A percentile compares a stretch with the other conserved stretches of the same genome.
Conservation (phyloP, 2,329 filamentous ascomycete species). For the Penicillium sp. region DNA sequence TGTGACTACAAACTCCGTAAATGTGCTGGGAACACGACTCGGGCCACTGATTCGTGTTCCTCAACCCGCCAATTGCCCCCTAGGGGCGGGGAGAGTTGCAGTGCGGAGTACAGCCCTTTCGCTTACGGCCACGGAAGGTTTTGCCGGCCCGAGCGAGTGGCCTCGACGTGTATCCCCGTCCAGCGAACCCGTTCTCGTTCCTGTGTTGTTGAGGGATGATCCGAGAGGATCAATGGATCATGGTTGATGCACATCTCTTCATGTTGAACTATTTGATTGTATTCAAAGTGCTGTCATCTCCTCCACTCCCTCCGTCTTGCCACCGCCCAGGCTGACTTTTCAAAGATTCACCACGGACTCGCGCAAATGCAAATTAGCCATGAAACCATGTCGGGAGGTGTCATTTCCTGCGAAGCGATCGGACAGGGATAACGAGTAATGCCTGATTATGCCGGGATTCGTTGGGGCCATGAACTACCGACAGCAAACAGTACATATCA, state of each 20-base stretch:
- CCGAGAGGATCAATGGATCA: not conserved
- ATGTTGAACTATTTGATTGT: not conserved
- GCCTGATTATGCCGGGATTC: not conserved
- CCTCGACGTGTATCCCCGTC: not conserved
- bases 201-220: no score
- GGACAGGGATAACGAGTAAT: not conserved
- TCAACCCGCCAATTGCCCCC: not conserved
- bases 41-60: not conserved
- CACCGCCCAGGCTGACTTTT: not conserved
- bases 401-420: not conserved
- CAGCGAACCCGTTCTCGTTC: no score
- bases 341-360: not conserved
- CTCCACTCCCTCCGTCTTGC: not conserved
- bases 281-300: no score
- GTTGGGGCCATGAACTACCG: not conserved
- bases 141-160: conserved; percentile 1
- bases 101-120: conserved; percentile 4
- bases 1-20: not conserved
- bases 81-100: not conserved
- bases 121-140: conserved; percentile 2
- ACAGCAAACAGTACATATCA: not conserved
- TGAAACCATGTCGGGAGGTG: not conserved
- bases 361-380: conserved; percentile 1
- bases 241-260: not conserved
- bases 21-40: not conserved